Evolutionary conservation across 2,329 filamentous ascomycete genomes (phyloP), one percentile per base, ranked within the genome.

Genomic region (Cercospora sesami): DNA sequence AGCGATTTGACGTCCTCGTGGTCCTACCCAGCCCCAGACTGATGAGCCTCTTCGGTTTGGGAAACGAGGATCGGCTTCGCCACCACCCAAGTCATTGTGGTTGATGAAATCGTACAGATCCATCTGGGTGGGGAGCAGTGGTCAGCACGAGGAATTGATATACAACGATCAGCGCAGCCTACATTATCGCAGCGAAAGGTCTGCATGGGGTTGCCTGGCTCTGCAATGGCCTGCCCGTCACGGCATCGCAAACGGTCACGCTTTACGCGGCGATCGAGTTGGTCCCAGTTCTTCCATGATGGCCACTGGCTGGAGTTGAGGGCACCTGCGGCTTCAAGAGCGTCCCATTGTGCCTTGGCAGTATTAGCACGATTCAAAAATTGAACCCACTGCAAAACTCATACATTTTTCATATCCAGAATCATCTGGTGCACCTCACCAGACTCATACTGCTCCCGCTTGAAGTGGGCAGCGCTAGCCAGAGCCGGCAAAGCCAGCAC

Each of bases 11-110:
- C 85, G 83, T 36, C 84, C 84, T 57, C 83, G 78, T 2, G 78
- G 77, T 14, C 83, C 83, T 0, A 83, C 84, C 85, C 85, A 87
- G 2, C 85, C 85, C 84, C 84, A 86, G 0, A 83, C 84, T 67
- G 80, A 79, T 71, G 80, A 80, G 62, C 80, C 80, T 28, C 77
- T 73, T 12, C 80, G 75, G 10, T 79, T 79, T n/a, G 67, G 71
- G 53, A 63, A 71, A 10, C 69, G 65, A 18, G 71, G 71, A 26
- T 72, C 71, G 23, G 67, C 68, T 60, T 73, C 71, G 31, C 71
- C 69, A 59, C 77, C 78, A 31, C 78, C 78, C 74, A 82, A 73
- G 42, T 79, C 75, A 31, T 78, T 75, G 67, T 83, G 80, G 48
- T 76, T 75, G 48, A 82, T 68, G 72, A 81, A 82, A 61, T 76